These are phyloP conservation scores for Penicillium thymicola DNA, from an alignment of 2,329 filamentous ascomycete genomes.

Conservation along the genomic window DNA sequence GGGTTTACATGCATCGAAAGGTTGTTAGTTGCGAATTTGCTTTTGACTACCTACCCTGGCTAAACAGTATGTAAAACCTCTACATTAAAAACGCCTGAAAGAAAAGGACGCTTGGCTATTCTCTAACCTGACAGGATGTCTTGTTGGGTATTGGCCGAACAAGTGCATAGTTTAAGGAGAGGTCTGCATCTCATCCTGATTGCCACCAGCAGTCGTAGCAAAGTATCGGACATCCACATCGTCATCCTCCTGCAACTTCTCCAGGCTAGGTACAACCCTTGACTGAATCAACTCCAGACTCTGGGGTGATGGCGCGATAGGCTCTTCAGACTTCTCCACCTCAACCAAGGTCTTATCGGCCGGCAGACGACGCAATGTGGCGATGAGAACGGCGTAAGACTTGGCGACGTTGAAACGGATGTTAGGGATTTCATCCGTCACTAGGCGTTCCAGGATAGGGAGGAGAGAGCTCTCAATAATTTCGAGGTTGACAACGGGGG, in stretches of 20 bases:
- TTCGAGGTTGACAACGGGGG: slow-evolving; percentile 85
- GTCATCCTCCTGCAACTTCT: slow-evolving; percentile 94
- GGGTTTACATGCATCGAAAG: not conserved
- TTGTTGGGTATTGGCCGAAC: slow-evolving; percentile 12
- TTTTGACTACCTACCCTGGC: slow-evolving; percentile 21
- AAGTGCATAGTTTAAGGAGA: slow-evolving; percentile 36
- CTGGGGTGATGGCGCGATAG: slow-evolving; percentile 59
- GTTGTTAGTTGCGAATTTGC: slow-evolving; percentile 15
- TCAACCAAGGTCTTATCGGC: slow-evolving; percentile 82
- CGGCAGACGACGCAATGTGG: slow-evolving; percentile 86
- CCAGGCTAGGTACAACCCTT: slow-evolving; percentile 81
- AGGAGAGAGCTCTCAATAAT: slow-evolving; percentile 92
- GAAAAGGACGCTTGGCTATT: slow-evolving; percentile 38
- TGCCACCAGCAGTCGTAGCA: slow-evolving; percentile 77
- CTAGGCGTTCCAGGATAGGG: slow-evolving; percentile 92
- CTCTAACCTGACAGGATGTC: slow-evolving; percentile 35
- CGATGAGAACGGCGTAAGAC: slow-evolving; percentile 86
- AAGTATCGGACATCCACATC: slow-evolving; percentile 99
- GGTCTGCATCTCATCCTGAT: slow-evolving; percentile 54
- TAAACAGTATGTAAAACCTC: slow-evolving; percentile 29
- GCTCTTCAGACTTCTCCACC: slow-evolving; percentile 71
- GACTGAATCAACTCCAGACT: slow-evolving; percentile 79
- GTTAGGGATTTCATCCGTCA: slow-evolving; percentile 92
- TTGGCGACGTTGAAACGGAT: slow-evolving; percentile 99
- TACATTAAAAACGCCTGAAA: slow-evolving; percentile 37